Conservation (phyloP, 345 rosid species). For the Gossypium bickii region DNA sequence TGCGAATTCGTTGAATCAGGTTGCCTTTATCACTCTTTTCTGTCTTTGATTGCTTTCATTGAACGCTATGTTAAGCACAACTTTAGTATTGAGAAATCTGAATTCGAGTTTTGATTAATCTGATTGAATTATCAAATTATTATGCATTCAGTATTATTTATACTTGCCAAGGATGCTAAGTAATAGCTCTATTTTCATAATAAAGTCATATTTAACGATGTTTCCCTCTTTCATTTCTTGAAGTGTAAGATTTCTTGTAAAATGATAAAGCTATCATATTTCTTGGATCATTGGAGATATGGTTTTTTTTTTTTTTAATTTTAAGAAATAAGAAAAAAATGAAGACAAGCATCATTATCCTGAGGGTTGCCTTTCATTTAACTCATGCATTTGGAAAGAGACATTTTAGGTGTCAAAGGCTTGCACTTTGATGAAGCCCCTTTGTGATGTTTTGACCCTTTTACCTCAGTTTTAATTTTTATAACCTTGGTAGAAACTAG, state of each 20-base stretch:
- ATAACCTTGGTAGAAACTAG: background rate
- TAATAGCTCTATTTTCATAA: background rate
- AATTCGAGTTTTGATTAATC: background rate
- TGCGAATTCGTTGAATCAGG: slow-evolving; percentile 96
- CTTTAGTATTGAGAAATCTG: background rate
- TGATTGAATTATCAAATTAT: background rate
- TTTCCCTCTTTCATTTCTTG: background rate
- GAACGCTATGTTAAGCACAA: background rate
- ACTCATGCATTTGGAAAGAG: background rate
- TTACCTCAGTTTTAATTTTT: background rate
- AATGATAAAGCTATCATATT: background rate
- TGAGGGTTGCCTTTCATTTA: background rate
- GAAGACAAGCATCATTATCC: background rate
- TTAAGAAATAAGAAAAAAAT: background rate
- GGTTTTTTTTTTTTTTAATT: too few species aligned
- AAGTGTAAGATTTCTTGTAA: background rate
- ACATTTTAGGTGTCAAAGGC: background rate
- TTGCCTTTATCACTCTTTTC: slow-evolving; percentile 9
- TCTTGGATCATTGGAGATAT: background rate
- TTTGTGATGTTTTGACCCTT: background rate
- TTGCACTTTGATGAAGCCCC: background rate
- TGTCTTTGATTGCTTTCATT: background rate
- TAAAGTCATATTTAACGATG: background rate
- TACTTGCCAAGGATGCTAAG: background rate
- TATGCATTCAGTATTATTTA: background rate